Evolutionary conservation across 352 stramenopile genomes (phyloP).

Genomic region (Pythium pyrilobum): DNA sequence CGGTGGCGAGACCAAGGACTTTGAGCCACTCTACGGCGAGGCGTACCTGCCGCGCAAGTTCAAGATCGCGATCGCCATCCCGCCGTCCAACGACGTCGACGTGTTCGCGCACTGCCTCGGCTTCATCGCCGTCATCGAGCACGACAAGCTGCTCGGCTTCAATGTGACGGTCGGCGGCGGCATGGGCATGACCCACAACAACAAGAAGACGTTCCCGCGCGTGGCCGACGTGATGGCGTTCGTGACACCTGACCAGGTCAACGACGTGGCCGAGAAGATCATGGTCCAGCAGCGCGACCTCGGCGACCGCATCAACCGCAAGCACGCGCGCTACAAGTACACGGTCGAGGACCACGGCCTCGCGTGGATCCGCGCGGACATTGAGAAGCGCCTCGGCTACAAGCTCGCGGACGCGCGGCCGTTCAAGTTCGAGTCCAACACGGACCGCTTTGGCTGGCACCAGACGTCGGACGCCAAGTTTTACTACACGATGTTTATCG

Average conservation of each 20-base stretch:
- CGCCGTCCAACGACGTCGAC: conserved; percentile 96
- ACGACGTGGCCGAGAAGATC: conserved; percentile 90
- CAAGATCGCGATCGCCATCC: conserved; percentile 98
- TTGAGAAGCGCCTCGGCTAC: conserved; percentile 93
- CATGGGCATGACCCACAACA: conserved; percentile 98
- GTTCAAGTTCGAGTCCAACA: conserved; percentile 65
- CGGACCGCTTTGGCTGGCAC: conserved; percentile 75
- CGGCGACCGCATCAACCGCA: conserved; percentile 95
- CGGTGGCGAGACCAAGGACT: conserved; percentile 89
- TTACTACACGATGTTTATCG: conserved; percentile 80
- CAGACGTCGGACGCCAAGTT: conserved; percentile 67
- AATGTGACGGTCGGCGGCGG: conserved; percentile 96
- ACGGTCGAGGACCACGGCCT: conserved; percentile 96
- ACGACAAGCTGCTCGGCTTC: conserved; percentile 87
- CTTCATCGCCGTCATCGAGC: conserved; percentile 90
- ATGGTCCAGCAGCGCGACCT: conserved; percentile 95
- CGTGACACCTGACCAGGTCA: conserved; percentile 90
- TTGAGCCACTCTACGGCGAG: conserved; percentile 97
- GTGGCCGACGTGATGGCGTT: conserved; percentile 96
- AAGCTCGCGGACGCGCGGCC: conserved; percentile 85
- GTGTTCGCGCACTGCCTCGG: conserved; percentile 97
- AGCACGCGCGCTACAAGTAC: conserved; percentile 98
- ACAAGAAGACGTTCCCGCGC: conserved; percentile 95
- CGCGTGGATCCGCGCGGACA: conserved; percentile 90
- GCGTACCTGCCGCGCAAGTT: conserved; percentile 98